These are phyloP conservation scores for Aspergillus vadensis DNA, from an alignment of 2,329 filamentous ascomycete genomes.

Conservation along the genomic window DNA sequence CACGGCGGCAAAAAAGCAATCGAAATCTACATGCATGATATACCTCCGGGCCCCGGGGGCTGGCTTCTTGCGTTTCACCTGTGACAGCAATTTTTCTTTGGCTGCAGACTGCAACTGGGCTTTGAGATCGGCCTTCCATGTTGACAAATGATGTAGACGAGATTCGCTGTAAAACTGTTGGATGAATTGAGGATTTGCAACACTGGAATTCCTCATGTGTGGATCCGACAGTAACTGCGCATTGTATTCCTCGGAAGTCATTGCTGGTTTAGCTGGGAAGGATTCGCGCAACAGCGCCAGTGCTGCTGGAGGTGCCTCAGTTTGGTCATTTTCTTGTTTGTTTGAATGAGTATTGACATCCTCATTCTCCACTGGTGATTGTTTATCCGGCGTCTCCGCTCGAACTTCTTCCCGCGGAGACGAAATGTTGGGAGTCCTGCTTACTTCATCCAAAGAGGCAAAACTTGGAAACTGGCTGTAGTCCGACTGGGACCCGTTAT, in stretches of 20 bases:
- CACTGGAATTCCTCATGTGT: constrained; percentile 81
- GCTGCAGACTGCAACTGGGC: constrained; percentile 80
- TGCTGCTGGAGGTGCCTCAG: not conserved
- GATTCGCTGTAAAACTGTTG: constrained; percentile 96
- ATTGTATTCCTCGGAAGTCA: constrained; percentile 94
- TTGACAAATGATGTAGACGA: constrained; percentile 88
- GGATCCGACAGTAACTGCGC: constrained; percentile 81
- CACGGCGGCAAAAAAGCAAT: constrained; percentile 96
- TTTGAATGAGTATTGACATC: not conserved
- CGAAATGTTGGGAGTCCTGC: not conserved
- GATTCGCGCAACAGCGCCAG: constrained; percentile 15
- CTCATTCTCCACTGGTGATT: not conserved
- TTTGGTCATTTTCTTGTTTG: not conserved
- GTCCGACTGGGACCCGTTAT: constrained; percentile 44
- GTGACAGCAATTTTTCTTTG: constrained; percentile 61
- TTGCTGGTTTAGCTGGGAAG: constrained; percentile 40
- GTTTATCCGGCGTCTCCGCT: not conserved
- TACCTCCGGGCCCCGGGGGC: constrained; percentile 71
- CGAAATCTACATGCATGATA: constrained; percentile 94
- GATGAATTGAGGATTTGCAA: constrained; percentile 88
- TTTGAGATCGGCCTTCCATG: constrained; percentile 95
- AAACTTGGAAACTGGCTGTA: constrained; percentile 45
- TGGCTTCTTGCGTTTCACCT: constrained; percentile 54
- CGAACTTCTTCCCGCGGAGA: not conserved
- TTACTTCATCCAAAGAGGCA: constrained; percentile 21